A percentile compares a stretch with the other conserved stretches of the same genome.
These are phyloP conservation scores for Cytospora piceae DNA, from an alignment of 2,329 filamentous ascomycete species.

Conservation along the genomic window DNA sequence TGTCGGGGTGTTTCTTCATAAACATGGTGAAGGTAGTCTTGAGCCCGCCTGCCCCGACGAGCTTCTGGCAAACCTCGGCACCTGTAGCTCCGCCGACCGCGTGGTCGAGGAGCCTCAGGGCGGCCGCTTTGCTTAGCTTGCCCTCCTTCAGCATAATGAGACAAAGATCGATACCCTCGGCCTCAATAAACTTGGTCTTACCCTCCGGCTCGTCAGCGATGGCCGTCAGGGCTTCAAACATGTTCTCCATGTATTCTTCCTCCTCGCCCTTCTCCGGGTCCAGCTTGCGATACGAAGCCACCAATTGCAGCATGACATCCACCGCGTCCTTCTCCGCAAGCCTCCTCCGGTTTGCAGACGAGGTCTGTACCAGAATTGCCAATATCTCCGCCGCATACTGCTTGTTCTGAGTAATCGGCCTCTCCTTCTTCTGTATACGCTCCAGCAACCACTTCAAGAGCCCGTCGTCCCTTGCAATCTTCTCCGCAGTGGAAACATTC, in stretches of 20 bases:
- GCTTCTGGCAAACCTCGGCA: slow-evolving; percentile 67
- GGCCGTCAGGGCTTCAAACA: slow-evolving; percentile 86
- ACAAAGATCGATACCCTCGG: slow-evolving; percentile 88
- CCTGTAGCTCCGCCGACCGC: slow-evolving; percentile 62
- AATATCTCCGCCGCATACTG: slow-evolving; percentile 93
- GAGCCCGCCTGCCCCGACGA: slow-evolving; percentile 83
- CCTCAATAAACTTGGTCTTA: slow-evolving; percentile 81
- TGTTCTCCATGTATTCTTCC: slow-evolving; percentile 92
- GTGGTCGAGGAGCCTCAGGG: slow-evolving; percentile 84
- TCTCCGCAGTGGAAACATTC: slow-evolving; percentile 67
- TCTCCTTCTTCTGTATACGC: slow-evolving; percentile 69
- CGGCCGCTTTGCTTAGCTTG: slow-evolving; percentile 77
- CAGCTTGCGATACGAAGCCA: slow-evolving; percentile 81
- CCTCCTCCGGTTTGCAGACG: slow-evolving; percentile 64
- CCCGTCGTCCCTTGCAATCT: slow-evolving; percentile 69
- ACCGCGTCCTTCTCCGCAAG: slow-evolving; percentile 71
- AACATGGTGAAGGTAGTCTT: slow-evolving; percentile 86
- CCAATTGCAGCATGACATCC: slow-evolving; percentile 79
- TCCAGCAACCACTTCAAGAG: slow-evolving; percentile 78
- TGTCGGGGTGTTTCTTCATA: slow-evolving; percentile 76
- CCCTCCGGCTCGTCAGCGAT: slow-evolving; percentile 75
- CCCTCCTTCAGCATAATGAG: slow-evolving; percentile 91
- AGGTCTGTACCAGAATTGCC: slow-evolving; percentile 83
- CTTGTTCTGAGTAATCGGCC: slow-evolving; percentile 80
- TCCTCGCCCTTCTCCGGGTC: slow-evolving; percentile 89